Conservation (phyloP, 1,284 basidiomycete species). For the Microbotryum silenes-acaulis region DNA sequence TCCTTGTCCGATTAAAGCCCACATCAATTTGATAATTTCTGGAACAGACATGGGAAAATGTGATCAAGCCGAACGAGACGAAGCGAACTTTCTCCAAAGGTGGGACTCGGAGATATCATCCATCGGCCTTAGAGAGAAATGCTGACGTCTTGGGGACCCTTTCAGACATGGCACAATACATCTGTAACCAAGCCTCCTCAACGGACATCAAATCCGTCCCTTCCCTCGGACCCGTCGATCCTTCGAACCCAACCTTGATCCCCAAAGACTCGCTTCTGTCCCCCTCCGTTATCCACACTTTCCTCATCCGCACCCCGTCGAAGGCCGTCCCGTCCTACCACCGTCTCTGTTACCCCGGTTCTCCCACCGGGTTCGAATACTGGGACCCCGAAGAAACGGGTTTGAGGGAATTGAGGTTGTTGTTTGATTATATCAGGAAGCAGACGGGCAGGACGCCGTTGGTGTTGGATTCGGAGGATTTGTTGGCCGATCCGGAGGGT, state of each 20-base stretch:
- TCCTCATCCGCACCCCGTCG: conserved; percentile 57
- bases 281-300: conserved; percentile 64
- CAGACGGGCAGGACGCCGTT: conserved; percentile 26
- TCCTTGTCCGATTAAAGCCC: neutral
- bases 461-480: conserved; percentile 29
- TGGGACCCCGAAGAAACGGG: conserved; percentile 34
- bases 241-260: conserved; percentile 31
- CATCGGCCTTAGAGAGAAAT: neutral
- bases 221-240: conserved; percentile 1
- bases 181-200: conserved; percentile 22
- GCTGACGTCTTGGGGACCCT: neutral
- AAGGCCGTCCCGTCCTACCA: conserved; percentile 40
- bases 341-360: conserved; percentile 32
- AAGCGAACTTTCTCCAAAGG: conserved; percentile 29
- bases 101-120: neutral
- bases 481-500: conserved; percentile 24
- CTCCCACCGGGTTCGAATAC: conserved; percentile 33
- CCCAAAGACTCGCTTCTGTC: conserved; percentile 68
- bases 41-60: conserved; percentile 26
- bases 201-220: conserved; percentile 9
- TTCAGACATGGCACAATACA: conserved; percentile 34
- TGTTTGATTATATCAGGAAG: conserved; percentile 30
- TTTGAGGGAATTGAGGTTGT: conserved; percentile 24
- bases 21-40: too few species aligned
- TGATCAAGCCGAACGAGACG: conserved; percentile 15